Base-by-base conservation (phyloP, 768 basidiomycete species). In the Tricholoma sp. region DNA sequence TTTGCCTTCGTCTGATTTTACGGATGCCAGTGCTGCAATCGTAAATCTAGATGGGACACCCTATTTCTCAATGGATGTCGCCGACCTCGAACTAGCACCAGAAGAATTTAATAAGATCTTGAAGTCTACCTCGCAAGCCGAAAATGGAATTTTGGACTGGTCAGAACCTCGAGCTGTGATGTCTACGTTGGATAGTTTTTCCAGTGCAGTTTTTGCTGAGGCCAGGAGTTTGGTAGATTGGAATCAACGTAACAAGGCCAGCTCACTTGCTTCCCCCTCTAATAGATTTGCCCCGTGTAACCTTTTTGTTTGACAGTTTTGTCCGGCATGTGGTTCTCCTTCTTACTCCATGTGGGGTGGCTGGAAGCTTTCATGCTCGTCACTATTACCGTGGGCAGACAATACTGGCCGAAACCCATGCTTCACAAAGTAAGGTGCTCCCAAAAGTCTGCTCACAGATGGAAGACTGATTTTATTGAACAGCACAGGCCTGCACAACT, bases 281-380 rank as follows among this genome's bases (percentile, higher is more conserved):
- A 9, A 50, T 28, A 18, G 13, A 44, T 37, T 49, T 24, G 29
- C 20, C 13, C 6, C 8, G 3, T 51, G 36, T 54, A 37, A 44
- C 42, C 31, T 56, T 44, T 3, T 3, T 17, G 7, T 45, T 34
- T 48, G 45, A 4, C 31, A 94, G 92, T 95, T 91, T 68, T 98
- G 96, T 66, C 81, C 95, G 0, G 86, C 83, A 0, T 98, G 96
- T 68, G 94, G 94, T 3, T 81, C 86, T 0, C 79, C 80, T 2
- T 82, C 85, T 0, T 90, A 91, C 64, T 89, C 92, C 0, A 76
- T 91, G 62, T 98, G 96, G 96, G 94, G 84, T 3, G 96, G 96
- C 0, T 99, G 94, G 95, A 99, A 99, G 71, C 72, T 94, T 1
- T 79, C 82, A 4, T 99, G 96, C 69, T 74, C 80, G 6, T 80